Conservation (phyloP, 129 eudicot genomes). For the Tagetes erecta region DNA sequence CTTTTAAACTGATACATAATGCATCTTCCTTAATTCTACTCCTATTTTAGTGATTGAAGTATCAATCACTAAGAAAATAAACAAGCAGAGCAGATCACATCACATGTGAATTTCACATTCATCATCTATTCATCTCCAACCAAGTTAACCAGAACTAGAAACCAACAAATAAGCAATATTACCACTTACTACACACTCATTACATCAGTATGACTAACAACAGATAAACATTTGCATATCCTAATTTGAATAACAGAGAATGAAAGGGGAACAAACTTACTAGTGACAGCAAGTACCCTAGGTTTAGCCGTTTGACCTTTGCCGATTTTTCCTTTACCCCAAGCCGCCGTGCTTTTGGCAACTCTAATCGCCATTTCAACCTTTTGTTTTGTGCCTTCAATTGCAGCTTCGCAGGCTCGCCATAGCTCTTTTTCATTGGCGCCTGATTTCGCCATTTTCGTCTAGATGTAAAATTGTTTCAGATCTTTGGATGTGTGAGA, state of each 20-base stretch:
- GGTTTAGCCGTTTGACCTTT: constrained; percentile 78
- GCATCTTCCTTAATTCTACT: constrained; percentile 6
- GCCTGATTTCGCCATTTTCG: constrained; percentile 76
- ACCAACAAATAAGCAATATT: neutral
- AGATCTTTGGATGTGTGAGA: neutral
- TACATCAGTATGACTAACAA: constrained; percentile 3
- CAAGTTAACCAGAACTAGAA: constrained; percentile 4
- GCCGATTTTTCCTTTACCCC: constrained; percentile 77
- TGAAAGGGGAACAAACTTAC: constrained; percentile 35
- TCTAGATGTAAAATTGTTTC: constrained; percentile 13
- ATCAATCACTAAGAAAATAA: neutral
- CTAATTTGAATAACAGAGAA: neutral
- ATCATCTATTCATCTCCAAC: constrained; percentile 8
- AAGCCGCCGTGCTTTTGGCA: constrained; percentile 72
- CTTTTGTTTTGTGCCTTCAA: constrained; percentile 77
- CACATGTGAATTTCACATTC: neutral
- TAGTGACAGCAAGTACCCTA: constrained; percentile 74
- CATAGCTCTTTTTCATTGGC: constrained; percentile 74
- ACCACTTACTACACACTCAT: constrained; percentile 15
- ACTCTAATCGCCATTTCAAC: constrained; percentile 74
- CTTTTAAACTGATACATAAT: neutral
- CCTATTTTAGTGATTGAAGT: neutral
- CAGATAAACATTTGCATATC: constrained; percentile 7
- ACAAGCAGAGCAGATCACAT: too few species aligned
- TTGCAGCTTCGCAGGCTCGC: constrained; percentile 78